Evolutionary conservation across 2,329 filamentous ascomycete genomes (phyloP).

Genomic region (Fusarium agapanthi): DNA sequence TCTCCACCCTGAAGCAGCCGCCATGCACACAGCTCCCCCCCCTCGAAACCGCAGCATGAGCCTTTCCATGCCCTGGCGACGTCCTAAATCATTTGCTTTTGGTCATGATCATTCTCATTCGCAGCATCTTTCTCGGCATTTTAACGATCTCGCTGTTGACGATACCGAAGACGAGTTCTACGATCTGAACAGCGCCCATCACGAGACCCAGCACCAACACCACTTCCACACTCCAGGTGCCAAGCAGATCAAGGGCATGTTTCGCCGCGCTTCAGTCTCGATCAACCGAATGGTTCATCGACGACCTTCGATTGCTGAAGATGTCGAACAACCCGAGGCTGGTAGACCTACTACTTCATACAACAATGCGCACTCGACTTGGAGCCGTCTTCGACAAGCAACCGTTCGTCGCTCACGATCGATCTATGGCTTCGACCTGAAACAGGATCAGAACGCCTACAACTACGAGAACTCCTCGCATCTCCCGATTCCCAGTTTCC

Average conservation of each 20-base stretch:
- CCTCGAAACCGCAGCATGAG: slow-evolving; percentile 59
- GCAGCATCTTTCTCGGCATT: slow-evolving; percentile 40
- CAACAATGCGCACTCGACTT: slow-evolving; percentile 51
- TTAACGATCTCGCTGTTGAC: slow-evolving; percentile 47
- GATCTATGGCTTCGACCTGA: slow-evolving; percentile 53
- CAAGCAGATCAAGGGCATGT: slow-evolving; percentile 56
- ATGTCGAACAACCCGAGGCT: slow-evolving; percentile 30
- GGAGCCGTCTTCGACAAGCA: slow-evolving; percentile 62
- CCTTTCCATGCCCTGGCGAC: slow-evolving; percentile 59
- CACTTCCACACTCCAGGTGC: slow-evolving; percentile 43
- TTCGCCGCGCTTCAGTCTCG: slow-evolving; percentile 65
- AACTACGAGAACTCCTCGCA: slow-evolving; percentile 43
- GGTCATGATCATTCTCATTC: slow-evolving; percentile 47
- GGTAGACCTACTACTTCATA: slow-evolving; percentile 57
- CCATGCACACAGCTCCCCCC: slow-evolving; percentile 28
- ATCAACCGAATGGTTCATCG: slow-evolving; percentile 62
- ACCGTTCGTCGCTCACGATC: slow-evolving; percentile 59
- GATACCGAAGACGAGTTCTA: slow-evolving; percentile 41
- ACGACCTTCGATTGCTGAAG: slow-evolving; percentile 53
- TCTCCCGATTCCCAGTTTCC: slow-evolving; percentile 58
- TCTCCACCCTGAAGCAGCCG: slow-evolving; percentile 9
- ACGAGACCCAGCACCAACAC: slow-evolving; percentile 41
- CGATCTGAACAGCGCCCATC: slow-evolving; percentile 31
- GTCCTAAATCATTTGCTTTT: slow-evolving; percentile 55
- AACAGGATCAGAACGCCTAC: slow-evolving; percentile 33